Percentiles rank a stretch among this genome's conserved stretches.
Conservation (phyloP, 768 basidiomycete species). For the Candolleomyces aberdarensis region DNA sequence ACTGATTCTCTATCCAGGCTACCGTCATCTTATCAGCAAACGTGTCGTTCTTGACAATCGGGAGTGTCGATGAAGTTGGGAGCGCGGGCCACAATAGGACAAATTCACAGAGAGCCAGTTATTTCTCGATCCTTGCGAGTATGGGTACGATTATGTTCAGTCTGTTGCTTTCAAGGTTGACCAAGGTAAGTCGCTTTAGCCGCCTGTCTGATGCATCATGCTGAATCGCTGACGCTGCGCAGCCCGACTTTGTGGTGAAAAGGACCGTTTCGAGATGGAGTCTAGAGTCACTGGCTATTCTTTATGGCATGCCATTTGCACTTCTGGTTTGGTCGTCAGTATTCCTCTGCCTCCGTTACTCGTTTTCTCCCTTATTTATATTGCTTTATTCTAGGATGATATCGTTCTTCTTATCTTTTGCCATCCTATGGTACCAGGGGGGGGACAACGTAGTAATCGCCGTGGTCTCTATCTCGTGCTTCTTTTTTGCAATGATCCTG, state of each 20-base stretch:
- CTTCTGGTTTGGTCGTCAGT: slow-evolving; percentile 11
- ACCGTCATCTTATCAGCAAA: slow-evolving; percentile 12
- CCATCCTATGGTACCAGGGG: slow-evolving; percentile 15
- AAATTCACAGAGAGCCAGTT: slow-evolving; percentile 11
- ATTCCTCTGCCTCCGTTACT: neutral
- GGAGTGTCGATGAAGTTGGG: slow-evolving; percentile 7
- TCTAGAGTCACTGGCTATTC: slow-evolving; percentile 9
- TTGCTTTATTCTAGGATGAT: slow-evolving; percentile 13
- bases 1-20: neutral
- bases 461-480: slow-evolving; percentile 14
- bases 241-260: slow-evolving; percentile 2
- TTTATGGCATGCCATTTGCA: slow-evolving; percentile 11
- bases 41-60: slow-evolving; percentile 12
- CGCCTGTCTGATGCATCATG: neutral
- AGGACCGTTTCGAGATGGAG: slow-evolving; percentile 4
- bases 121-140: slow-evolving; percentile 12
- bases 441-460: slow-evolving; percentile 11
- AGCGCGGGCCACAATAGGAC: neutral
- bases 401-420: slow-evolving; percentile 23
- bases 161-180: slow-evolving; percentile 6
- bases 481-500: slow-evolving; percentile 12
- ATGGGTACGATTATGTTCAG: slow-evolving; percentile 12
- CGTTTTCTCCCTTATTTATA: neutral
- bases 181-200: slow-evolving; percentile 17
- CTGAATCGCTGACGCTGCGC: neutral